Conservation (phyloP, 1,284 basidiomycete species). For the Apiotrichum sp. region DNA sequence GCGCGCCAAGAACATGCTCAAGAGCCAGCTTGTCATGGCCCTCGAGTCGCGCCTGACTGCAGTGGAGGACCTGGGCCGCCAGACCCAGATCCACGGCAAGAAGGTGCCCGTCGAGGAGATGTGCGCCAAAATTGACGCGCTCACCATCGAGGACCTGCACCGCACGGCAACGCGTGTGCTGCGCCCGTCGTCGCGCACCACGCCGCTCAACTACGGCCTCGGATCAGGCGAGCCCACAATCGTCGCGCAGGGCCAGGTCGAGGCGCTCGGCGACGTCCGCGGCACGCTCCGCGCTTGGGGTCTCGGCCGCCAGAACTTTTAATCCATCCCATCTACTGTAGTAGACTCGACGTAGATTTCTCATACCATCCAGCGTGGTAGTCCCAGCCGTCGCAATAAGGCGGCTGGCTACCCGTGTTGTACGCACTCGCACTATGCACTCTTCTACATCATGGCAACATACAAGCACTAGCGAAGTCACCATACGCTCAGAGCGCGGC, state of each 20-base stretch:
- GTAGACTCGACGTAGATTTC: not conserved
- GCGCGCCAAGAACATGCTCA: constrained; percentile 93
- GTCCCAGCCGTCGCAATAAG: too few relatives aligned
- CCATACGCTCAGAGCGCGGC: too few relatives aligned
- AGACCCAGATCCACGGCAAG: constrained; percentile 86
- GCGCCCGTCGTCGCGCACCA: constrained; percentile 27
- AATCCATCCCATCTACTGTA: not conserved
- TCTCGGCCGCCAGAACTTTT: constrained; percentile 28
- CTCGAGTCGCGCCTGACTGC: constrained; percentile 85
- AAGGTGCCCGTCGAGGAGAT: constrained; percentile 86
- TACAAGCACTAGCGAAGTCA: too few relatives aligned
- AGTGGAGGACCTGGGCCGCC: constrained; percentile 62
- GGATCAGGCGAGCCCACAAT: constrained; percentile 48
- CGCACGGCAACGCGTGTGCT: constrained; percentile 43
- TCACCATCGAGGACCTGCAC: constrained; percentile 57
- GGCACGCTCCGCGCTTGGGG: constrained; percentile 41
- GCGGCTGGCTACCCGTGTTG: not conserved
- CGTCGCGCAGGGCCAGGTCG: constrained; percentile 47
- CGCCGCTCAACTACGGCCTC: constrained; percentile 40
- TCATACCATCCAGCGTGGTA: not conserved
- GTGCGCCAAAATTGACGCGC: constrained; percentile 79
- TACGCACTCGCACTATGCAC: not conserved
- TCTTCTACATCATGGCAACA: not conserved
- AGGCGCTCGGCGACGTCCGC: constrained; percentile 40
- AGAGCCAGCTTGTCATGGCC: constrained; percentile 90